Conservation (phyloP, 2,329 filamentous ascomycete species). For the Fusarium goolgardi region DNA sequence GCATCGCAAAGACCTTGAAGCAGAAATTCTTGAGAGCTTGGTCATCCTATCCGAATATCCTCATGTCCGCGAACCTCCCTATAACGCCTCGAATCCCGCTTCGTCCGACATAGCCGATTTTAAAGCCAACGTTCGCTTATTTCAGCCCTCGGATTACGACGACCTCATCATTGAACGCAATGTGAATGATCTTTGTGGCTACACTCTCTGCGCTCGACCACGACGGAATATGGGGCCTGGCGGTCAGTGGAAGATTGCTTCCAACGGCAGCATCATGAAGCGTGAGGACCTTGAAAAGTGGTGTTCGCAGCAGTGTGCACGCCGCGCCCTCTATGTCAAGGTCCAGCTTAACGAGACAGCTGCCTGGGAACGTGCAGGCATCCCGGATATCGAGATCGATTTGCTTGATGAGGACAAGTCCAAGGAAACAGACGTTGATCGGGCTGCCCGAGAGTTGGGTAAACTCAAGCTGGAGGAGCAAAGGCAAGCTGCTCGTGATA, state of each 20-base stretch:
- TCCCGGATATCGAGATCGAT: constrained; percentile 67
- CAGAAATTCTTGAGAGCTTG: constrained; percentile 76
- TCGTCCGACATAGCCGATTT: constrained; percentile 73
- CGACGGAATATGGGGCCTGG: constrained; percentile 66
- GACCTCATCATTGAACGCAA: constrained; percentile 90
- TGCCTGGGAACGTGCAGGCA: constrained; percentile 81
- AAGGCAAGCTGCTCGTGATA: constrained; percentile 54
- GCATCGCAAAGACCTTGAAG: constrained; percentile 81
- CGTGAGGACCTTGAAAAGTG: constrained; percentile 82
- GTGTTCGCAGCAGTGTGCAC: constrained; percentile 85
- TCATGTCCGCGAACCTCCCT: constrained; percentile 47
- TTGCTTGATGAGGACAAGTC: constrained; percentile 74
- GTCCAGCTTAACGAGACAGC: constrained; percentile 89
- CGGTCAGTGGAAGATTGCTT: constrained; percentile 75
- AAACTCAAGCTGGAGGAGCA: constrained; percentile 60
- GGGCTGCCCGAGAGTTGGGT: constrained; percentile 53
- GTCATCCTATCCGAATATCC: constrained; percentile 76
- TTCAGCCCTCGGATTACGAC: constrained; percentile 91
- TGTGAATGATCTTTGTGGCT: constrained; percentile 84
- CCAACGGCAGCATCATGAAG: constrained; percentile 71
- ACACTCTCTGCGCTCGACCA: constrained; percentile 78
- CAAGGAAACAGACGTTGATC: constrained; percentile 57
- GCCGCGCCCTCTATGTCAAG: constrained; percentile 84
- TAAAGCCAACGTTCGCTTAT: constrained; percentile 73
- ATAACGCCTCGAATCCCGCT: constrained; percentile 62